phyloP scores from a whole-genome alignment of 2,329 filamentous ascomycete genomes.

The Colletotrichum graminicola region DNA sequence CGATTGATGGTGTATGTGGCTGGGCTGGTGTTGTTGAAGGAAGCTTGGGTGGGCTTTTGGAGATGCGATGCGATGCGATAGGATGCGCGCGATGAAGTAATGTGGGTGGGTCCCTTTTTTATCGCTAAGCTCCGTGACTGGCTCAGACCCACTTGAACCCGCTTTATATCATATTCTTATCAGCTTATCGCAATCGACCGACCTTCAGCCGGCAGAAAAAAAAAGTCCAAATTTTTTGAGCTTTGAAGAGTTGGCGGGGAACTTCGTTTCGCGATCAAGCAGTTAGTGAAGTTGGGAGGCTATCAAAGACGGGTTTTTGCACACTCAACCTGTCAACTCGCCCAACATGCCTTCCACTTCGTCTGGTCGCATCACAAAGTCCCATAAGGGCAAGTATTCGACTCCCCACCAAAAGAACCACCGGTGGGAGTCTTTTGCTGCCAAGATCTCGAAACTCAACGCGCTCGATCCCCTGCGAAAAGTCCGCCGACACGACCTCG shows the following conservation, averaged over 20 bases:
- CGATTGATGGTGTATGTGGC: conserved; percentile 1
- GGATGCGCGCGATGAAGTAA: conserved; percentile 37
- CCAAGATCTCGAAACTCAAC: conserved; percentile 90
- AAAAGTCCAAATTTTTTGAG: conserved; percentile 44
- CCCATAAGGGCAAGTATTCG: conserved; percentile 75
- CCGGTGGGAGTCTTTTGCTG: conserved; percentile 90
- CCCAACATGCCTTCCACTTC: conserved; percentile 71
- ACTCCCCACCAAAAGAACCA: conserved; percentile 86
- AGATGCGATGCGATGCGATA: conserved; percentile 30
- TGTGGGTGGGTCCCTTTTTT: conserved; percentile 13
- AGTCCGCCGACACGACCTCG: conserved; percentile 86
- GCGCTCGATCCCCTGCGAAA: conserved; percentile 91
- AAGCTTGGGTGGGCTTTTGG: conserved; percentile 24
- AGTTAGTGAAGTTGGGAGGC: conserved; percentile 43
- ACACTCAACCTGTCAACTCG: conserved; percentile 30
- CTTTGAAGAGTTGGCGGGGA: conserved; percentile 33
- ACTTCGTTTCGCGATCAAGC: conserved; percentile 40
- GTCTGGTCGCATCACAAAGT: conserved; percentile 77
- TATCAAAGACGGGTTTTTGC: conserved; percentile 37
- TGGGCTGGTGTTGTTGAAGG: conserved; percentile 18
- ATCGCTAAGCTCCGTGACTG: conserved; percentile 15
- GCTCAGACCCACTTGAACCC: neutral
- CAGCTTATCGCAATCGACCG: conserved; percentile 41
- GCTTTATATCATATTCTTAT: conserved; percentile 33
- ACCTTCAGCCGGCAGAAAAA: conserved; percentile 39